Conservation (phyloP, 805 yeast genomes). For the Priceomyces castillae region DNA sequence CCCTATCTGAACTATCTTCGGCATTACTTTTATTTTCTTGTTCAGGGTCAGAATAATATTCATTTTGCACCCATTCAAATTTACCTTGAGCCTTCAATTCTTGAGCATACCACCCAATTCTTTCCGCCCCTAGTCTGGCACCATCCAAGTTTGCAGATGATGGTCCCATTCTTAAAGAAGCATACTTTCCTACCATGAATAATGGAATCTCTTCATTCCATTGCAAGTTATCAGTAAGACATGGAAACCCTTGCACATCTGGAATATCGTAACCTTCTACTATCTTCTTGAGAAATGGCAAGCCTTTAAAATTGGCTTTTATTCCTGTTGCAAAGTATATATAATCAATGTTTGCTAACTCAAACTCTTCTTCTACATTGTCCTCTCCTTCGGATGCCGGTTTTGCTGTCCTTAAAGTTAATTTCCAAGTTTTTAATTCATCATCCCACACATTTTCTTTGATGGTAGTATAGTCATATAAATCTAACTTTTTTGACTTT, state of each 20-base stretch:
- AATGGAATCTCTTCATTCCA: conserved; percentile 40
- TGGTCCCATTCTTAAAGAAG: conserved; percentile 42
- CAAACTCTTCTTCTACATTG: neutral
- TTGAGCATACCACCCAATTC: conserved; percentile 40
- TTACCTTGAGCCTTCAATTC: conserved; percentile 13
- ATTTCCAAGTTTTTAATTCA: conserved; percentile 22
- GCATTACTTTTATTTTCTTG: conserved; percentile 2
- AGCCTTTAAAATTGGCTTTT: conserved; percentile 23
- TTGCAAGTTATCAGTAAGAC: conserved; percentile 43
- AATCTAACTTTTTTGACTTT: conserved; percentile 26
- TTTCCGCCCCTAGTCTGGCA: conserved; percentile 44
- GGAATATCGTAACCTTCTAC: conserved; percentile 26
- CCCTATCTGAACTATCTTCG: no score
- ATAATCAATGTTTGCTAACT: conserved; percentile 24
- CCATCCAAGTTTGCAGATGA: conserved; percentile 48
- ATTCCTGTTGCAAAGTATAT: conserved; percentile 45
- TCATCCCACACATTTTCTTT: conserved; percentile 23
- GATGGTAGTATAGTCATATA: conserved; percentile 29
- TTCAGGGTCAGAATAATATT: conserved; percentile 4
- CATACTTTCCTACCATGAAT: conserved; percentile 43
- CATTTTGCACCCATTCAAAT: conserved; percentile 10
- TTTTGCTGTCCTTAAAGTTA: conserved; percentile 7
- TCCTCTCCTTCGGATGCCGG: no score
- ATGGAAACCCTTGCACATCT: conserved; percentile 37
- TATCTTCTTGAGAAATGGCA: conserved; percentile 31